Evolutionary conservation across 257 asterid species (phyloP), one percentile per base, ranked within the genome.

Genomic region (Buddleja alternifolia): DNA sequence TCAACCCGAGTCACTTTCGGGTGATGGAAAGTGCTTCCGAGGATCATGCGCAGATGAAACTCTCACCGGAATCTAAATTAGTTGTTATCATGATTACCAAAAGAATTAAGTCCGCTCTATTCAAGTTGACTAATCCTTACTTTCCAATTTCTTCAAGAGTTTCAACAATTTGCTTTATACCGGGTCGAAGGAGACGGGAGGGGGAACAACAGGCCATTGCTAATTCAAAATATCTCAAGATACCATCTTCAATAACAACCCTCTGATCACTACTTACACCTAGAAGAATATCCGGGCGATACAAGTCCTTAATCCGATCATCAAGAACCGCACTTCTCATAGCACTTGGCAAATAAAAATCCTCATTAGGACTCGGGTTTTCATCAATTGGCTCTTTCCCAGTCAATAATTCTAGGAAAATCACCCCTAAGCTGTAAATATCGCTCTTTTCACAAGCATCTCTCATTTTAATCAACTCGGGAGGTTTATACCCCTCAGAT

Each of bases 151-250:
- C 97, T 77, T 86, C 89, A 57, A 93, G 98, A 78, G 72, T 90
- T 32, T 73, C 64, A 16, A 93, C 82, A 32, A 90, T 76, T 73
- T 90, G 95, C 77, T 72, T 82, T 10, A 69, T 67, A 45, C 72
- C 73, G 10, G 98, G 98, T 75, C 97, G 75, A 9, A 83, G 89
- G 58, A 84, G 66, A 57, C 86, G 89, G 8, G 92, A 80, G 3
- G 92, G 93, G 8, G 96, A 86, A 58, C 98, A 93, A 63, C 96
- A 90, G 66, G 93, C 95, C 94, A 85, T 78, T 0, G 98, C 95
- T 7, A 93, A 88, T 47, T 86, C 92, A 78, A 85, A 89, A 63
- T 81, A 70, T 73, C 77, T 72, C 59, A 84, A 51, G 46, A 90
- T 59, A 21, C 77, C 66, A 65, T 84, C 91, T 75, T 90, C 86